Conservation (phyloP, 192 early-diverging fungal genomes). For the Backusella luteola region DNA sequence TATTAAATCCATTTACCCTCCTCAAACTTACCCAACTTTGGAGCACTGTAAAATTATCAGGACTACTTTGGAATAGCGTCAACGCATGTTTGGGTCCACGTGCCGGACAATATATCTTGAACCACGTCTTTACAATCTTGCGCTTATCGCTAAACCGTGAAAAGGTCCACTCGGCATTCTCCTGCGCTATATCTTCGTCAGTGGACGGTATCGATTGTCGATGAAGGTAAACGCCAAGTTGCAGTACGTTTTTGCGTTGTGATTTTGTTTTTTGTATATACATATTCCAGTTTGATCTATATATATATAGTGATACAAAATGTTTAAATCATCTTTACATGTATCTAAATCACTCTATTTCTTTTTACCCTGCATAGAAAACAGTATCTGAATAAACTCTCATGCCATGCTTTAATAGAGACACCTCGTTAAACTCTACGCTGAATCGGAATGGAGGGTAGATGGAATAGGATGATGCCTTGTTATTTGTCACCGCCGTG, state of each 20-base stretch:
- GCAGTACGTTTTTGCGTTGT: slow-evolving; percentile 31
- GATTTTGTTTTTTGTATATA: slow-evolving; percentile 54
- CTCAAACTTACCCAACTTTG: slow-evolving; percentile 58
- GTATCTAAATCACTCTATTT: background rate
- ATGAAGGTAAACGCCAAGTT: slow-evolving; percentile 54
- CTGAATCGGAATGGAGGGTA: slow-evolving; percentile 55
- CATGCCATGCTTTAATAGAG: slow-evolving; percentile 36
- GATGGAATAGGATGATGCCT: slow-evolving; percentile 22
- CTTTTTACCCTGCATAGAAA: slow-evolving; percentile 53
- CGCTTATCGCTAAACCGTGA: slow-evolving; percentile 46
- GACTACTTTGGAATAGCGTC: slow-evolving; percentile 54
- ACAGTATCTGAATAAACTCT: slow-evolving; percentile 41
- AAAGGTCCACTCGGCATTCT: slow-evolving; percentile 12
- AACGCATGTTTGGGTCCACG: slow-evolving; percentile 46
- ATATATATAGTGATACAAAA: background rate
- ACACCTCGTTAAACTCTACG: slow-evolving; percentile 45
- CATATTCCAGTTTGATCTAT: slow-evolving; percentile 58
- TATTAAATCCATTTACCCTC: no score
- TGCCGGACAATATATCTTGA: slow-evolving; percentile 52
- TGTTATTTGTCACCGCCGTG: background rate
- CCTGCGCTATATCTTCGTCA: background rate
- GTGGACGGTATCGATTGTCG: slow-evolving; percentile 38
- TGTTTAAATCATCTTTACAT: no score
- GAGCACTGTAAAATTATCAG: slow-evolving; percentile 49
- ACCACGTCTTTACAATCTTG: slow-evolving; percentile 50